These are phyloP conservation scores for Delitschia confertaspora DNA, from an alignment of 495 filamentous ascomycete species.

Conservation along the genomic window DNA sequence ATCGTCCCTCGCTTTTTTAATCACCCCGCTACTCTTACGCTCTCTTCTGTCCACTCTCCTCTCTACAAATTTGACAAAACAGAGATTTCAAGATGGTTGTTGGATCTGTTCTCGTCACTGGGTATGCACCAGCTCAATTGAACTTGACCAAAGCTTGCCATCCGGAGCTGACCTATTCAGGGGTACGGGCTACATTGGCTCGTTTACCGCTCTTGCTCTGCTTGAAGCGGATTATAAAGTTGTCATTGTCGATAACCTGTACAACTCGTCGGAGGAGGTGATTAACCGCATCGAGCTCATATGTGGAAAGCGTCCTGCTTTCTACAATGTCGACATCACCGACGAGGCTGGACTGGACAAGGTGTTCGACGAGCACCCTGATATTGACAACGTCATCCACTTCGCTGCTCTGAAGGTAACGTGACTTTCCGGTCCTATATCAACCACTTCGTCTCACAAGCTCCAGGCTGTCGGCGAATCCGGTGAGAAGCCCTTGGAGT, in stretches of 20 bases:
- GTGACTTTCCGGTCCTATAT: constrained; percentile 11
- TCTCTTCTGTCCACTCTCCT: too few relatives aligned
- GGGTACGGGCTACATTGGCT: constrained; percentile 97
- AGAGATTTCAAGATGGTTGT: constrained; percentile 20
- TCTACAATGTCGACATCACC: constrained; percentile 81
- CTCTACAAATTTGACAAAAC: not conserved
- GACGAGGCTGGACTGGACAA: constrained; percentile 73
- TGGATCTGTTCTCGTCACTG: constrained; percentile 28
- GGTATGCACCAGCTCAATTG: constrained; percentile 18
- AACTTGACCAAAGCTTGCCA: not conserved
- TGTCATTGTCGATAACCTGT: constrained; percentile 87
- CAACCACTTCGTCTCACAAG: constrained; percentile 2
- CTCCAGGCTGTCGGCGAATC: constrained; percentile 89
- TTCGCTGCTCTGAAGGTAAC: constrained; percentile 93
- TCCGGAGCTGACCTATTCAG: constrained; percentile 39
- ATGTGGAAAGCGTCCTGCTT: constrained; percentile 76
- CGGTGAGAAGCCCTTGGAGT: constrained; percentile 88
- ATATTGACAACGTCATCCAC: constrained; percentile 96
- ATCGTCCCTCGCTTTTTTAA: too few relatives aligned
- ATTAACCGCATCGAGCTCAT: constrained; percentile 91
- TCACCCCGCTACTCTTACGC: too few relatives aligned
- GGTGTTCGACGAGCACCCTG: constrained; percentile 80
- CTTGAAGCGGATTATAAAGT: constrained; percentile 93
- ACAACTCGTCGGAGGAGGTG: constrained; percentile 86
- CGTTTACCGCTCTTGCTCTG: constrained; percentile 86